Evolutionary conservation across 2,329 filamentous ascomycete species (phyloP).

Genomic region (Ophioceras dolichostomum): DNA sequence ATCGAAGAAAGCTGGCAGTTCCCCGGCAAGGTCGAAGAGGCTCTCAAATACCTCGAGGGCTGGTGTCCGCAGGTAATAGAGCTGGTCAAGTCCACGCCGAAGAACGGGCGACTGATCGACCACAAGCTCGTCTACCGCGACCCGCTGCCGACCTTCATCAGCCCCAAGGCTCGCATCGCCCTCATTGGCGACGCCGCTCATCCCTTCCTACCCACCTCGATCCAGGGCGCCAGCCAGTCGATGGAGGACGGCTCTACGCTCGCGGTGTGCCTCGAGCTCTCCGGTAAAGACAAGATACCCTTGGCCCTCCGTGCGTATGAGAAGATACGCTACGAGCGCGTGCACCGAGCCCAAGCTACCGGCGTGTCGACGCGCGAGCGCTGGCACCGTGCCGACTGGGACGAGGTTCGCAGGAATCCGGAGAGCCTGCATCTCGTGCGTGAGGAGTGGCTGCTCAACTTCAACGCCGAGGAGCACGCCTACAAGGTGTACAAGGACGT

Average conservation of each 20-base stretch:
- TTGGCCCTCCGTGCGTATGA: slow-evolving; percentile 30
- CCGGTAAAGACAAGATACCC: slow-evolving; percentile 18
- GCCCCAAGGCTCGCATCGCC: slow-evolving; percentile 18
- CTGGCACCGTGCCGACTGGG: slow-evolving; percentile 40
- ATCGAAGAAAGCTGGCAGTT: slow-evolving; percentile 34
- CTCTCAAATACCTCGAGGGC: slow-evolving; percentile 25
- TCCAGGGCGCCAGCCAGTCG: slow-evolving; percentile 24
- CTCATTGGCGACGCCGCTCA: slow-evolving; percentile 27
- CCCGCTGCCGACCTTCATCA: slow-evolving; percentile 18
- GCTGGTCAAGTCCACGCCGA: slow-evolving; percentile 20
- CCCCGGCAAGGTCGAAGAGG: slow-evolving; percentile 27
- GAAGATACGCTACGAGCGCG: slow-evolving; percentile 32
- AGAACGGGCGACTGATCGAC: slow-evolving; percentile 11
- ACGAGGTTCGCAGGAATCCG: slow-evolving; percentile 28
- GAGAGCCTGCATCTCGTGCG: slow-evolving; percentile 28
- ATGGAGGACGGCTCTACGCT: slow-evolving; percentile 26
- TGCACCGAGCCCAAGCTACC: slow-evolving; percentile 32
- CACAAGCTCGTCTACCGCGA: slow-evolving; percentile 24
- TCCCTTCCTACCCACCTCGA: slow-evolving; percentile 23
- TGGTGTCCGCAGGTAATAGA: slow-evolving; percentile 28
- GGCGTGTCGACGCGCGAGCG: slow-evolving; percentile 32
- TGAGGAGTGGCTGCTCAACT: slow-evolving; percentile 34
- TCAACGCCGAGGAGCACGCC: slow-evolving; percentile 34
- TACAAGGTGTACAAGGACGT: slow-evolving; percentile 12
- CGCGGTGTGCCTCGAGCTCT: slow-evolving; percentile 23